A percentile compares a stretch with the other conserved stretches of the same genome.
Evolutionary conservation across 495 filamentous ascomycete species (phyloP).

Genomic region (Xylaria grammica): DNA sequence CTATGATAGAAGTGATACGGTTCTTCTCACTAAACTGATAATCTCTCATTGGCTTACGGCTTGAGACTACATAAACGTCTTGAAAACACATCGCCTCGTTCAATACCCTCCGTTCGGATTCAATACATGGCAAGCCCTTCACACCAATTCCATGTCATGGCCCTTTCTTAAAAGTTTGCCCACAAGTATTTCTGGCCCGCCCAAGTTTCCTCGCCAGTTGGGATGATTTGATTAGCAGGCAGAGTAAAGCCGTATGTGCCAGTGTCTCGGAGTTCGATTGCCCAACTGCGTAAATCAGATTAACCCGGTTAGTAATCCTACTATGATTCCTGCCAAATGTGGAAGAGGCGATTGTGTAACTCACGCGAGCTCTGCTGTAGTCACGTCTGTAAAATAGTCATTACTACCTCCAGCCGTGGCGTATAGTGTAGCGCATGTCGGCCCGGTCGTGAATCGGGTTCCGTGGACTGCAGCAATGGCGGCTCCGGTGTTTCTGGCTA

Average conservation of each 20-base stretch:
- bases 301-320: not conserved
- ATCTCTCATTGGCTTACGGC: too few species aligned
- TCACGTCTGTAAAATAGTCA: conserved; percentile 61
- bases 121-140: too few species aligned
- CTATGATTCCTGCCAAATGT: not conserved
- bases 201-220: conserved; percentile 56
- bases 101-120: too few species aligned
- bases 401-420: conserved; percentile 56
- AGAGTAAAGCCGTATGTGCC: conserved; percentile 60
- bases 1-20: too few species aligned
- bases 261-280: conserved; percentile 57
- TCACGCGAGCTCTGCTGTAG: conserved; percentile 52
- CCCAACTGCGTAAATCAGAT: conserved; percentile 44
- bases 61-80: too few species aligned
- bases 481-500: conserved; percentile 42
- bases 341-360: conserved; percentile 1
- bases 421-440: conserved; percentile 64
- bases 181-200: conserved; percentile 61
- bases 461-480: conserved; percentile 55
- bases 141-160: not conserved
- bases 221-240: conserved; percentile 60
- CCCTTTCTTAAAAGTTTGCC: conserved; percentile 44
- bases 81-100: too few species aligned
- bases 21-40: too few species aligned
- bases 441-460: conserved; percentile 54